Conservation (phyloP, 2,329 filamentous ascomycete species). For the Neofusicoccum cordaticola region DNA sequence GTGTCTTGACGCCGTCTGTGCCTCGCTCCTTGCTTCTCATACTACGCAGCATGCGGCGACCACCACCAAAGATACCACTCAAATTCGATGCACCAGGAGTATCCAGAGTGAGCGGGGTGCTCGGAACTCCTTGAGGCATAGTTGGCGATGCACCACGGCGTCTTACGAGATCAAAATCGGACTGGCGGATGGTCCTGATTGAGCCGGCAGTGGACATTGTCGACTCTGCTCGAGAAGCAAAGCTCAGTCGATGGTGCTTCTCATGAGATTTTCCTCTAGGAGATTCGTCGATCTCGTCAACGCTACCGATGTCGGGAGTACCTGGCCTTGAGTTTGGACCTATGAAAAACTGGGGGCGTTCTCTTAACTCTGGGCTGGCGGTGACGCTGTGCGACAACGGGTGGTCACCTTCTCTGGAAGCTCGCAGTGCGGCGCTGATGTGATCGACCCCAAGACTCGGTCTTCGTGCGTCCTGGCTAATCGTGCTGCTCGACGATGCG, state of each 20-base stretch:
- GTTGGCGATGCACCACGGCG: constrained; percentile 34
- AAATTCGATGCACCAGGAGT: constrained; percentile 42
- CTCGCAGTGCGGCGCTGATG: constrained; percentile 50
- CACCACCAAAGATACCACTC: constrained; percentile 46
- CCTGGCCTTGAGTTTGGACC: constrained; percentile 39
- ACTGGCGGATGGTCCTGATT: constrained; percentile 45
- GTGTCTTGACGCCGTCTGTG: constrained; percentile 46
- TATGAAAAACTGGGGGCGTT: constrained; percentile 36
- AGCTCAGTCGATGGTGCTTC: constrained; percentile 30
- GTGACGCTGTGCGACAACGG: constrained; percentile 72
- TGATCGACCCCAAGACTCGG: constrained; percentile 60
- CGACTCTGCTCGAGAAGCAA: constrained; percentile 34
- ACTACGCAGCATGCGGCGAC: constrained; percentile 46
- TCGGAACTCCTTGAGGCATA: constrained; percentile 43
- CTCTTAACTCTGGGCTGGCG: constrained; percentile 60
- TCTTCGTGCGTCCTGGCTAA: constrained; percentile 55
- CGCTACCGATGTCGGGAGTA: constrained; percentile 33
- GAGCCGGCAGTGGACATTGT: constrained; percentile 42
- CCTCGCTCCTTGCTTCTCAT: constrained; percentile 41
- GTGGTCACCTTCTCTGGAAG: constrained; percentile 59
- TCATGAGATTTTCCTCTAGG: constrained; percentile 22
- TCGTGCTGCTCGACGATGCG: constrained; percentile 54
- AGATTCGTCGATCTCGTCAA: constrained; percentile 26
- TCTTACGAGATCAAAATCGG: constrained; percentile 30
- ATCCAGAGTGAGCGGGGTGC: constrained; percentile 44